These are phyloP conservation scores for Flaveria brownii DNA, from an alignment of 129 eudicot genomes.

Conservation along the genomic window DNA sequence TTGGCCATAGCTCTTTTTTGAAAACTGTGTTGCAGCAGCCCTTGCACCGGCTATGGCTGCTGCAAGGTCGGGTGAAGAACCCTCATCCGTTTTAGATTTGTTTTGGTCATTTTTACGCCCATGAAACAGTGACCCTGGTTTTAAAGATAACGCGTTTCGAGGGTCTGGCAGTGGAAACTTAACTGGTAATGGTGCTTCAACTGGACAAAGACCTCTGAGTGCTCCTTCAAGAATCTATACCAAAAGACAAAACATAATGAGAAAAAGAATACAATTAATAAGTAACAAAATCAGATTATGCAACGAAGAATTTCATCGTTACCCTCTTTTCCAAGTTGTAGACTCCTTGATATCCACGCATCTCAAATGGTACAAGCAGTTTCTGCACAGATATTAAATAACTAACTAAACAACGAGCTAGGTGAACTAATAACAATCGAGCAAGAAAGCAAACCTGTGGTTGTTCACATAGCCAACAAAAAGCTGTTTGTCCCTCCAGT, in stretches of 20 bases:
- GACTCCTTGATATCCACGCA: constrained; percentile 92
- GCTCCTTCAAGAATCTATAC: constrained; percentile 76
- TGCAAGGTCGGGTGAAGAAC: constrained; percentile 49
- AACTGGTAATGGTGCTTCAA: constrained; percentile 51
- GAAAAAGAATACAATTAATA: background rate
- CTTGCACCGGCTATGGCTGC: constrained; percentile 87
- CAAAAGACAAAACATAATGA: background rate
- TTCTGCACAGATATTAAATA: constrained; percentile 46
- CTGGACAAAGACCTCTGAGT: constrained; percentile 68
- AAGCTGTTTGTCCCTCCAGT: constrained; percentile 78
- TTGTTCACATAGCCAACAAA: constrained; percentile 93
- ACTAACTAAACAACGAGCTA: background rate
- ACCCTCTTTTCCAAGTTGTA: constrained; percentile 90
- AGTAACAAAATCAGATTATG: background rate
- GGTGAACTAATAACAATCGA: background rate
- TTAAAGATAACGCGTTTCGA: constrained; percentile 53
- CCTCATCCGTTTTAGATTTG: constrained; percentile 35
- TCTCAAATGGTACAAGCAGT: constrained; percentile 82
- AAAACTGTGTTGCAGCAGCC: constrained; percentile 77
- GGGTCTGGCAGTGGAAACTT: constrained; percentile 78
- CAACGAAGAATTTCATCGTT: constrained; percentile 13
- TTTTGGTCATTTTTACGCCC: constrained; percentile 31
- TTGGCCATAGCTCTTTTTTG: constrained; percentile 42
- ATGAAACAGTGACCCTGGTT: constrained; percentile 61
- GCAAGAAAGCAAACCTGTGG: constrained; percentile 61